These are phyloP conservation scores for Leccinum sublutescens DNA, from an alignment of 768 basidiomycete species.

Conservation along the genomic window DNA sequence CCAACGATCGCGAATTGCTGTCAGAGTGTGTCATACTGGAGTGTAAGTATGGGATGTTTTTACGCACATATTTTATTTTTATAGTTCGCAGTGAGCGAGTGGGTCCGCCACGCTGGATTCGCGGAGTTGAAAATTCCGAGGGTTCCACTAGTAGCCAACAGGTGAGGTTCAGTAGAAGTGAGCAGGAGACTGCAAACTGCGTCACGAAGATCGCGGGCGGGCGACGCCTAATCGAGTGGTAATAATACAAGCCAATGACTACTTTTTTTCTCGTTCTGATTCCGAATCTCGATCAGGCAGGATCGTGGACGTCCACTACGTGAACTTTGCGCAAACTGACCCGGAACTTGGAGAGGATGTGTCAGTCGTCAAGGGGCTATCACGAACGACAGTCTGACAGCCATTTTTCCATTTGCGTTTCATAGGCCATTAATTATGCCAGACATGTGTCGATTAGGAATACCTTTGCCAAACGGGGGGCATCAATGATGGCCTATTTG, in stretches of 20 bases:
- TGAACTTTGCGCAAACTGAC: constrained; percentile 20
- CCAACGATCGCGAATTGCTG: constrained; percentile 3
- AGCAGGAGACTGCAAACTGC: constrained; percentile 4
- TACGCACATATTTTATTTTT: constrained; percentile 17
- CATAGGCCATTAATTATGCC: constrained; percentile 32
- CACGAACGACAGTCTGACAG: constrained; percentile 22
- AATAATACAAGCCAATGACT: constrained; percentile 29
- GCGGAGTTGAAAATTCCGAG: constrained; percentile 30
- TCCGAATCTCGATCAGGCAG: constrained; percentile 16
- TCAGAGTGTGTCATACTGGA: neutral
- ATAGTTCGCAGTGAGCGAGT: neutral
- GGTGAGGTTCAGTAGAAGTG: neutral
- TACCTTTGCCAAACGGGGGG: constrained; percentile 30
- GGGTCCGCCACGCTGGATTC: constrained; percentile 27
- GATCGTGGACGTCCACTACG: constrained; percentile 20
- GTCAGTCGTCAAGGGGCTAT: constrained; percentile 21
- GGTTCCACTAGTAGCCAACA: neutral
- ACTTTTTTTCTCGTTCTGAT: constrained; percentile 5
- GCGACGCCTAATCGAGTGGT: constrained; percentile 16
- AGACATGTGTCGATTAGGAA: constrained; percentile 29
- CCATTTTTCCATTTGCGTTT: constrained; percentile 27
- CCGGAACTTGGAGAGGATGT: constrained; percentile 11
- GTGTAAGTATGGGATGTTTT: neutral
- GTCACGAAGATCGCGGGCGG: constrained; percentile 9
- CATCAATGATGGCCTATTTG: constrained; percentile 3